Conservation (phyloP, 148 eudicot species). For the Rhododendron simsii region DNA sequence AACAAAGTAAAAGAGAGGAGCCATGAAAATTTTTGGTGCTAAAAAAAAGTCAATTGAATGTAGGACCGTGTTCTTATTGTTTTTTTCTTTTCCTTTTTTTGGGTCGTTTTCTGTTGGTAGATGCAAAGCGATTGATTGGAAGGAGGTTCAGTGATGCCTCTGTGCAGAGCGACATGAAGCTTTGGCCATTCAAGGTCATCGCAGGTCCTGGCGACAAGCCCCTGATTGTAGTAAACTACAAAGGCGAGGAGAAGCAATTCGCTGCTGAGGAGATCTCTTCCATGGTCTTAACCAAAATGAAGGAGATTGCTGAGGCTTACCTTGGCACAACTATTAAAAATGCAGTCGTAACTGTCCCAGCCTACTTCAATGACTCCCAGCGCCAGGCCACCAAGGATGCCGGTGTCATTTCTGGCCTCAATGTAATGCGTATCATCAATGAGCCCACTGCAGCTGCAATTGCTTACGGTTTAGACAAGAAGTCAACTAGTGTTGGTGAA, state of each 20-base stretch:
- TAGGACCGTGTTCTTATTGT: not conserved
- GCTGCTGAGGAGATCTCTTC: conserved; percentile 35
- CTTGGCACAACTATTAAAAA: conserved; percentile 20
- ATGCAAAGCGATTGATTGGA: conserved; percentile 35
- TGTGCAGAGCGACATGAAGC: conserved; percentile 27
- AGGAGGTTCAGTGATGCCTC: conserved; percentile 30
- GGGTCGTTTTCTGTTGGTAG: not conserved
- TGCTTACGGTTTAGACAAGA: conserved; percentile 38
- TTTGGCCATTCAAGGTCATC: conserved; percentile 29
- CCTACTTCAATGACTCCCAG: conserved; percentile 34
- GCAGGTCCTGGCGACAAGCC: conserved; percentile 33
- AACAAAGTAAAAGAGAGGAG: not conserved
- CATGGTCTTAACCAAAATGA: conserved; percentile 34
- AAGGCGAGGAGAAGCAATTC: conserved; percentile 33
- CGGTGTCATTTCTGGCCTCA: conserved; percentile 33
- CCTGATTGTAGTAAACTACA: conserved; percentile 24
- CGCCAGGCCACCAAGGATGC: conserved; percentile 39
- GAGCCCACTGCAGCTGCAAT: conserved; percentile 43
- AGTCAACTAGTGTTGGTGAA: conserved; percentile 18
- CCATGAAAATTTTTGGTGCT: not conserved
- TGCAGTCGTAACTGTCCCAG: conserved; percentile 37
- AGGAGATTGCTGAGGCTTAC: conserved; percentile 30
- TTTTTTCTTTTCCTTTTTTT: not conserved
- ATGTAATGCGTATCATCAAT: conserved; percentile 33
- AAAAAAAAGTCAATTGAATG: not conserved